Conservation (phyloP, 192 early-diverging fungal species). For the Backusella westeae region DNA sequence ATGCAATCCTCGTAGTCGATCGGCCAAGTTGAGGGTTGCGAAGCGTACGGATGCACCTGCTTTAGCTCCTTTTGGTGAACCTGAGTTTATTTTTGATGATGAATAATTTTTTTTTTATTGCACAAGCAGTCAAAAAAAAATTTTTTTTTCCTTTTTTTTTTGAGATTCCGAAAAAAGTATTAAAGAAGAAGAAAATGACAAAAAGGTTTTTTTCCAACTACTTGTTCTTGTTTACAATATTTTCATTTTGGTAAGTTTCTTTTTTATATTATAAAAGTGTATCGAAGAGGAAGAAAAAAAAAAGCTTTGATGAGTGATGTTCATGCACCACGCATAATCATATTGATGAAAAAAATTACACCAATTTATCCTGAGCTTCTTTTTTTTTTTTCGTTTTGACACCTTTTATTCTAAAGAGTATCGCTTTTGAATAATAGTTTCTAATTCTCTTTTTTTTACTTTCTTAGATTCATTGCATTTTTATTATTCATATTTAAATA, state of each 20-base stretch:
- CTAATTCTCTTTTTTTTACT: not conserved
- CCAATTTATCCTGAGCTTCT: slow-evolving; percentile 7
- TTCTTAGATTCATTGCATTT: not conserved
- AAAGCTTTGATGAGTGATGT: slow-evolving; percentile 19
- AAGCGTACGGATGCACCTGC: slow-evolving; percentile 25
- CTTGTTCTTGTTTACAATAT: slow-evolving; percentile 2
- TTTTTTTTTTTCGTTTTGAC: not conserved
- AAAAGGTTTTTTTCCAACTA: not conserved
- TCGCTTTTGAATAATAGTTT: not conserved
- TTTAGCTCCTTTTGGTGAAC: slow-evolving; percentile 22
- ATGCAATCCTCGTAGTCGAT: slow-evolving; percentile 58
- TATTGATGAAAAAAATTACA: slow-evolving; percentile 21
- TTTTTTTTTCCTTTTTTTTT: not conserved
- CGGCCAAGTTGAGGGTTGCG: slow-evolving; percentile 46
- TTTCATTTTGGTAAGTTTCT: not conserved
- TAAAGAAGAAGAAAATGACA: not conserved
- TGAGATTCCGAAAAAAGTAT: not conserved
- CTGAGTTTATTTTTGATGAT: not conserved
- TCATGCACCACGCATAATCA: slow-evolving; percentile 28
- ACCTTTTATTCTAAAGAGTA: not conserved
- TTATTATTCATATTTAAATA: no score
- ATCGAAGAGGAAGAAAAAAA: not conserved
- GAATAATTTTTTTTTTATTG: slow-evolving; percentile 1
- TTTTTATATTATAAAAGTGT: not conserved
- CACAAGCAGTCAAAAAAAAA: not conserved